phyloP scores from a whole-genome alignment of 78 protist species.

The Planoprotostelium fungivorum region DNA sequence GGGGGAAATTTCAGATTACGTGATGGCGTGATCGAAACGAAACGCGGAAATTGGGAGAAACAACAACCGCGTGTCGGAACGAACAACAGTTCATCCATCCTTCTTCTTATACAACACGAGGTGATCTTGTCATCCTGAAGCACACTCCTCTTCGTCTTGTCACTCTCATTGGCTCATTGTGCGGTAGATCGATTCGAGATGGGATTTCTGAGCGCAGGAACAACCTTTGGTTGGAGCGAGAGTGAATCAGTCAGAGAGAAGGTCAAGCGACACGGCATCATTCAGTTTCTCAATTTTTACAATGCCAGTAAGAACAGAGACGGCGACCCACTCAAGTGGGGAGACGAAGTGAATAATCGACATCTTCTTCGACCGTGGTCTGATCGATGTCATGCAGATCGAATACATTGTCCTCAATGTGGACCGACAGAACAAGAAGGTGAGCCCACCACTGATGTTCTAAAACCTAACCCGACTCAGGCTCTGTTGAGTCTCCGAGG shows the following conservation, averaged over 20 bases:
- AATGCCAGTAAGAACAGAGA: constrained; percentile 16
- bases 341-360: constrained; percentile 73
- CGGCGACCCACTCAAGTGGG: constrained; percentile 70
- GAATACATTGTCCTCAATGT: constrained; percentile 61
- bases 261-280: constrained; percentile 77
- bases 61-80: too few species aligned
- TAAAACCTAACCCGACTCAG: neutral
- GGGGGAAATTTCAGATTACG: too few species aligned
- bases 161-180: too few species aligned
- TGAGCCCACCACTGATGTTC: constrained; percentile 36
- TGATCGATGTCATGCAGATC: constrained; percentile 23
- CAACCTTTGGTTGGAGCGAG: constrained; percentile 63
- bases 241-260: constrained; percentile 22
- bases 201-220: constrained; percentile 72
- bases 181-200: constrained; percentile 10
- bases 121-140: too few species aligned
- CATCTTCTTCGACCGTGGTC: neutral
- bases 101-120: too few species aligned
- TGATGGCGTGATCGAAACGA: too few species aligned
- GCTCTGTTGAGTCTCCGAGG: neutral
- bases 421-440: neutral
- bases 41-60: too few species aligned
- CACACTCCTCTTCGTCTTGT: too few species aligned
- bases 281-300: constrained; percentile 75
- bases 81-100: too few species aligned